Conservation (phyloP, 108 stramenopile species). For the Pseudonitzschia multiseries region DNA sequence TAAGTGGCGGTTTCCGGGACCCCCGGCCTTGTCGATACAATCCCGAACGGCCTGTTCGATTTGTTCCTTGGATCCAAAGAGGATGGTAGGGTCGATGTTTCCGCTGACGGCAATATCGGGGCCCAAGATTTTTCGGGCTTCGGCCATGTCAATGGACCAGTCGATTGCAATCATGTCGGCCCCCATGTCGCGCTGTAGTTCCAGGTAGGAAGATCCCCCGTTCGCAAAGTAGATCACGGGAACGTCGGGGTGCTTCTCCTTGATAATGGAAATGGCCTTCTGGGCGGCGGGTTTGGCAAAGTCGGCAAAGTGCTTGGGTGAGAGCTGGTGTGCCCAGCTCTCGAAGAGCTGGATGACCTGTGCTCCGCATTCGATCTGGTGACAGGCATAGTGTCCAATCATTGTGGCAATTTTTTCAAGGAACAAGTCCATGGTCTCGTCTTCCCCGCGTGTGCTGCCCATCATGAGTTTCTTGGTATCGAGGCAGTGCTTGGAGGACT, state of each 20-base stretch:
- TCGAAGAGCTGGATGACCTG: conserved; percentile 99
- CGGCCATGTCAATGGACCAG: conserved; percentile 86
- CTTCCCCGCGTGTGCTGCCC: conserved; percentile 67
- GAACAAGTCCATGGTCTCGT: conserved; percentile 70
- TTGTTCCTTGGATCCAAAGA: conserved; percentile 88
- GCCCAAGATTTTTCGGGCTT: conserved; percentile 84
- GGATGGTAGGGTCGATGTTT: conserved; percentile 93
- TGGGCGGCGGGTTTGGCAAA: conserved; percentile 92
- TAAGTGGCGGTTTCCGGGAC: conserved; percentile 83
- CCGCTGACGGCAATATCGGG: conserved; percentile 83
- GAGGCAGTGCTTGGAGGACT: conserved; percentile 83
- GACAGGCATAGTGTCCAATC: conserved; percentile 91
- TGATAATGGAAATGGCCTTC: conserved; percentile 87
- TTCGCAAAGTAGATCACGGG: conserved; percentile 99
- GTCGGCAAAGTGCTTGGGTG: conserved; percentile 75
- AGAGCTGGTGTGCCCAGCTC: conserved; percentile 95
- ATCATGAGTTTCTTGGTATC: conserved; percentile 91
- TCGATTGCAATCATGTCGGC: conserved; percentile 90
- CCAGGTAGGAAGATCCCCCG: conserved; percentile 91
- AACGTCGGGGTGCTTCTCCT: conserved; percentile 83
- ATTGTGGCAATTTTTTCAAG: conserved; percentile 88
- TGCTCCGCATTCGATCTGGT: conserved; percentile 97
- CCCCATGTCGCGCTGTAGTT: conserved; percentile 89
- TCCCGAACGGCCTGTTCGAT: conserved; percentile 88
- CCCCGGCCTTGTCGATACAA: conserved; percentile 94